Evolutionary conservation across 108 stramenopile species (phyloP).

Genomic region (Epithemia pelagica): DNA sequence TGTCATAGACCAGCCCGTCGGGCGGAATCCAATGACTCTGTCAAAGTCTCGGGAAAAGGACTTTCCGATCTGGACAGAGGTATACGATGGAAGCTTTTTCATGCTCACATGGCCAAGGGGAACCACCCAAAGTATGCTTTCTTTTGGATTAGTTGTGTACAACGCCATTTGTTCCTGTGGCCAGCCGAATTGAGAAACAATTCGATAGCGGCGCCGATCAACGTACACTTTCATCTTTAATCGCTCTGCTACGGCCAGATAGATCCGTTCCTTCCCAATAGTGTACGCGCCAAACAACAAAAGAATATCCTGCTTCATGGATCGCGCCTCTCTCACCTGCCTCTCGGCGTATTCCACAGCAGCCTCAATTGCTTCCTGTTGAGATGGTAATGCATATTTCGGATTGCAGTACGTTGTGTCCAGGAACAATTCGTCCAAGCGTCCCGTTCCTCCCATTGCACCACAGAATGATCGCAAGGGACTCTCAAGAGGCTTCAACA

Average conservation of each 20-base stretch:
- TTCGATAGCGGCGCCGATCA: conserved; percentile 58
- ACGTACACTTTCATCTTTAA: conserved; percentile 71
- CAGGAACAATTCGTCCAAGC: conserved; percentile 54
- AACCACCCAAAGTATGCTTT: conserved; percentile 71
- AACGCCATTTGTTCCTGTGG: conserved; percentile 50
- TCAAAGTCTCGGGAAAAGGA: conserved; percentile 41
- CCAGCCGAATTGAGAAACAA: conserved; percentile 60
- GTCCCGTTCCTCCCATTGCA: not conserved
- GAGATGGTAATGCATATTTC: conserved; percentile 51
- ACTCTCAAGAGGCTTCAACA: conserved; percentile 43
- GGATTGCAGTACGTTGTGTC: conserved; percentile 75
- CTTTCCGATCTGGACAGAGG: conserved; percentile 37
- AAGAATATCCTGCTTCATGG: conserved; percentile 32
- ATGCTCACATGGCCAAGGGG: conserved; percentile 78
- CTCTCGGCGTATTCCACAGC: conserved; percentile 40
- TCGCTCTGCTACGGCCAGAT: conserved; percentile 70
- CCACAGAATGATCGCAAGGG: conserved; percentile 25
- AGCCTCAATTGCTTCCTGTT: conserved; percentile 45
- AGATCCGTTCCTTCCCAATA: conserved; percentile 92
- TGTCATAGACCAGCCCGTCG: conserved; percentile 63
- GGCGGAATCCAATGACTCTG: conserved; percentile 57
- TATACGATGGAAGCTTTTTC: conserved; percentile 62
- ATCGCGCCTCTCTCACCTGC: conserved; percentile 32
- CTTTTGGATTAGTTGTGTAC: conserved; percentile 55
- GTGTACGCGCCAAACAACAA: conserved; percentile 91